phyloP scores from a whole-genome alignment of 805 yeast genomes.

The Yamadazyma olivae region DNA sequence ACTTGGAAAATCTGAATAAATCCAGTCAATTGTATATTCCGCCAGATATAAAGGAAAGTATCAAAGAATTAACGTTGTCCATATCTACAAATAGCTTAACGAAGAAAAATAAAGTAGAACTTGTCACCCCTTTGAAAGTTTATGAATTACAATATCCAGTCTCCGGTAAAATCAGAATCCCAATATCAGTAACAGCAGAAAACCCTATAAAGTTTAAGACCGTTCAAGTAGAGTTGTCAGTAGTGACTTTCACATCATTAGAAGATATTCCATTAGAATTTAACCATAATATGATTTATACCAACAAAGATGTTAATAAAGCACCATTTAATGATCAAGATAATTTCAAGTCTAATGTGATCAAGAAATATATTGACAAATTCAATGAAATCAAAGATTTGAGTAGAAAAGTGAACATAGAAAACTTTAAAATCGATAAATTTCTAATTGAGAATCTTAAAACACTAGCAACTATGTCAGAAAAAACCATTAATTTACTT shows the following conservation, averaged over 20 bases:
- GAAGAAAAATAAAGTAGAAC: neutral
- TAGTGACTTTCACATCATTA: constrained; percentile 27
- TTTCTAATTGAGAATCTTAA: constrained; percentile 27
- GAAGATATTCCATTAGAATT: constrained; percentile 37
- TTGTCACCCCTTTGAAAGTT: constrained; percentile 17
- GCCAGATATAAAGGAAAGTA: constrained; percentile 4
- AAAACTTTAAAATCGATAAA: constrained; percentile 26
- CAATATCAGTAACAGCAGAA: constrained; percentile 3
- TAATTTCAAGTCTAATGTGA: constrained; percentile 21
- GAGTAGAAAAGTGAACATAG: constrained; percentile 18
- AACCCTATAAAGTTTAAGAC: constrained; percentile 21
- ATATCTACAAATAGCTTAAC: neutral
- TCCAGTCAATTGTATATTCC: constrained; percentile 19
- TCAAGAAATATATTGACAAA: constrained; percentile 18
- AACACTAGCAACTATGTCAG: constrained; percentile 23
- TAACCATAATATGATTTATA: constrained; percentile 31
- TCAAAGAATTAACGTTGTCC: neutral
- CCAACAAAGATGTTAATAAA: constrained; percentile 13
- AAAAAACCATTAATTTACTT: constrained; percentile 22
- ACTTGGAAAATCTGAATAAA: constrained; percentile 9
- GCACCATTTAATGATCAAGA: constrained; percentile 17
- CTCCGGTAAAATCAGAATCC: neutral
- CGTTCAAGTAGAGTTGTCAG: constrained; percentile 27
- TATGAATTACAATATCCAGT: constrained; percentile 23
- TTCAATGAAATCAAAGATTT: constrained; percentile 18